Conservation (phyloP, 2,329 filamentous ascomycete genomes). For the Aspergillus awamori region DNA sequence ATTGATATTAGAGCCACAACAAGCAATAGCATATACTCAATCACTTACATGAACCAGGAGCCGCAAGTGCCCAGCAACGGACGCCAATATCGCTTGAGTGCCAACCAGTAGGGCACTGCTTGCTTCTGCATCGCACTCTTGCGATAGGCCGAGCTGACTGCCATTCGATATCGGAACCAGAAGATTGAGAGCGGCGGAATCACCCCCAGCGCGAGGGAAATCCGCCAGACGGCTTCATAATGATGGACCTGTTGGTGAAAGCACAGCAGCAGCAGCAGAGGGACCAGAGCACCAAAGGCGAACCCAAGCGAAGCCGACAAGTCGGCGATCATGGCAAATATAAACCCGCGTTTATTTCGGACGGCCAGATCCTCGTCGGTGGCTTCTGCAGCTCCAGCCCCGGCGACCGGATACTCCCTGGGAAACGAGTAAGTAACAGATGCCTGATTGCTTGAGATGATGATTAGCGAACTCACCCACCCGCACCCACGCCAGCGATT, state of each 20-base stretch:
- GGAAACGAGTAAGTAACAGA: neutral
- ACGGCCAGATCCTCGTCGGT: constrained; percentile 53
- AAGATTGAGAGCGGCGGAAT: constrained; percentile 56
- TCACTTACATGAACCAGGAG: constrained; percentile 49
- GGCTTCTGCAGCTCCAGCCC: constrained; percentile 53
- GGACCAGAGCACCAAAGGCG: constrained; percentile 54
- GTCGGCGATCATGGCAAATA: constrained; percentile 60
- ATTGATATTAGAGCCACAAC: neutral
- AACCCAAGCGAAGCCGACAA: constrained; percentile 56
- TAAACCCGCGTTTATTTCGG: constrained; percentile 56
- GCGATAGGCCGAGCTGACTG: constrained; percentile 53
- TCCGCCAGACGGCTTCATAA: constrained; percentile 53
- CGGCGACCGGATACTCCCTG: constrained; percentile 58
- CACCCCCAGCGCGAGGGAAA: constrained; percentile 54
- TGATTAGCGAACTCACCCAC: constrained; percentile 28
- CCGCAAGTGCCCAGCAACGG: constrained; percentile 52
- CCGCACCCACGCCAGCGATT: constrained; percentile 49
- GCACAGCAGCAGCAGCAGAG: constrained; percentile 56
- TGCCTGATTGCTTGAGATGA: neutral
- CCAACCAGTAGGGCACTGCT: constrained; percentile 52
- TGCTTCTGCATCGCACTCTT: constrained; percentile 53
- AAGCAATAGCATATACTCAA: neutral
- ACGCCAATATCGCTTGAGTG: constrained; percentile 54
- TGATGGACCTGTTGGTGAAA: constrained; percentile 49
- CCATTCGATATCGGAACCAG: constrained; percentile 58